Conservation (phyloP, 2,329 filamentous ascomycete genomes). For the Endothia cerciana region DNA sequence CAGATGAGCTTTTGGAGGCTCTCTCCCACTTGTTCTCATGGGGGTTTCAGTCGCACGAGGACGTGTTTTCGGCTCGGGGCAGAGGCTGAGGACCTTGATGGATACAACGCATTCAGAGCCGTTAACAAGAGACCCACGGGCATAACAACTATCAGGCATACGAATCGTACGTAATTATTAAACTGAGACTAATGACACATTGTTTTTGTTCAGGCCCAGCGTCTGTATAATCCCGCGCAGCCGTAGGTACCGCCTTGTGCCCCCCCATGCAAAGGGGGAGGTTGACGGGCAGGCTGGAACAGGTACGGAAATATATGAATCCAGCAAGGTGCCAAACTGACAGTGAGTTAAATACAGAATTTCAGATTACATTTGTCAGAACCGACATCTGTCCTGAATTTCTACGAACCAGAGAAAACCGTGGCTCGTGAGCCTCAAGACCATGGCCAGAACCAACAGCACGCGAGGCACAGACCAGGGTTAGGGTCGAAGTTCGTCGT, state of each 20-base stretch:
- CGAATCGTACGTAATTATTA: neutral
- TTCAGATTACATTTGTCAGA: neutral
- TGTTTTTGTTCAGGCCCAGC: neutral
- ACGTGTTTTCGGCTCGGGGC: neutral
- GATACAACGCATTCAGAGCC: neutral
- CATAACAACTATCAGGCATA: neutral
- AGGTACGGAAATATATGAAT: neutral
- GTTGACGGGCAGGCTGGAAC: neutral
- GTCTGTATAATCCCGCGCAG: neutral
- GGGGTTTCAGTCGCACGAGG: neutral
- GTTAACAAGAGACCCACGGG: neutral
- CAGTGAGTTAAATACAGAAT: no score
- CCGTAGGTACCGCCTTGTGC: neutral
- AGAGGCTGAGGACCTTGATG: constrained; percentile 11
- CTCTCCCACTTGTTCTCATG: no score
- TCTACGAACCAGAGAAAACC: neutral
- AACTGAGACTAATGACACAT: neutral
- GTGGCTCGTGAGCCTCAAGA: neutral
- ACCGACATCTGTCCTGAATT: neutral
- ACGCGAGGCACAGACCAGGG: neutral
- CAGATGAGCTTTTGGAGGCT: no score
- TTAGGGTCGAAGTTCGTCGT: neutral
- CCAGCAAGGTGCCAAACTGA: neutral
- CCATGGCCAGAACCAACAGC: neutral
- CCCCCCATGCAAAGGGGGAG: no score